Base-by-base conservation (phyloP, 164 flowering plant species). In the Macadamia integrifolia region DNA sequence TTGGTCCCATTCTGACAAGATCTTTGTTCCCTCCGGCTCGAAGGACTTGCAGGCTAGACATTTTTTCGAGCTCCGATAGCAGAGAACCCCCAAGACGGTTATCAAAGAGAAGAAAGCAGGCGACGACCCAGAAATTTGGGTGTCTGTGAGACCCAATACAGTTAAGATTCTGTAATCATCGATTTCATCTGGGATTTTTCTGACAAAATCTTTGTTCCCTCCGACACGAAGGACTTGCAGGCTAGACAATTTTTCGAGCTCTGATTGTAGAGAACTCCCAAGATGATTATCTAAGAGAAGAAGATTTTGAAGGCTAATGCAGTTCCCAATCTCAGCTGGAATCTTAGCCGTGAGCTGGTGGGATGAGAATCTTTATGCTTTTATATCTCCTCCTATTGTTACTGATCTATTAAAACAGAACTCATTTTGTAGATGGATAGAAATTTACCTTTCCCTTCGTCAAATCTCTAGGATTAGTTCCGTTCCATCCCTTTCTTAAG, bases 391-490 rank as follows among this genome's bases (percentile, higher is more conserved):
- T 23, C 23, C 23, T 23, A 0, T 23, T 23, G 23, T 23, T 23
- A 23, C 23, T 23, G 23, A 23, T 23, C 23, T 23, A 23, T 23
- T 23, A 0, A 83, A 90, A 40, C 90, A 29, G 6, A 74, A 7
- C 11, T 90, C 82, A 53, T 70, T 87, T 64, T 62, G 78, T 3
- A 92, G 83, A n/a, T 86, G 2, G 10, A 56, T 15, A 92, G 94
- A 69, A 92, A 86, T 57, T 67, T 82, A 31, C 94, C 98, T 28
- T 88, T 82, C 23, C 90, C 79, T 80, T 83, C 88, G 66, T 92
- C 90, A 31, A 92, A 85, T 80, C 85, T 85, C 70, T 90, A 61
- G 50, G 72, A 66, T 73, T 90, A 77, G 49, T 80, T 81, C 58
- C 83, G 77, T 74, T 1, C 92, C 93, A 23, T 23, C 23, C 23